Evolutionary conservation across 306 rosid genomes (phyloP).

Genomic region (Rosa lucieae): DNA sequence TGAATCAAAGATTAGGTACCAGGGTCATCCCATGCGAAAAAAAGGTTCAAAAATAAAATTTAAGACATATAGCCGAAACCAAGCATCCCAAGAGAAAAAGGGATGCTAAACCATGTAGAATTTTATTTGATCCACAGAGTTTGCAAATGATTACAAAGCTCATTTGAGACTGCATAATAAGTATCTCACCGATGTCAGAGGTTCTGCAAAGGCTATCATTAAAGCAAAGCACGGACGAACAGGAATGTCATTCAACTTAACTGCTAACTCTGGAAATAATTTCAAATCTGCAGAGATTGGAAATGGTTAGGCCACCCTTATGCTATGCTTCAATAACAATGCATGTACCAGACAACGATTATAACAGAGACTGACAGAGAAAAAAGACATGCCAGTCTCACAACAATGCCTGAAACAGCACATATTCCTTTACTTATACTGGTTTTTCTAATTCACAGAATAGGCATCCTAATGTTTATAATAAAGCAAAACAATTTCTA

Average conservation of each 20-base stretch:
- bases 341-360: background rate
- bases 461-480: background rate
- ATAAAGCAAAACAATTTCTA: background rate
- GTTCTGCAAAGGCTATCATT: constrained; percentile 85
- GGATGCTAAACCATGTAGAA: constrained; percentile 16
- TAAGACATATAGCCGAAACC: constrained; percentile 18
- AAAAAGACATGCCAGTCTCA: background rate
- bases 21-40: constrained; percentile 22
- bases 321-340: constrained; percentile 2
- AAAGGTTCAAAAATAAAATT: background rate
- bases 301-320: constrained; percentile 22
- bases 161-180: constrained; percentile 21
- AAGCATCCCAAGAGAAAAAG: constrained; percentile 14
- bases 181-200: constrained; percentile 68
- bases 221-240: constrained; percentile 72
- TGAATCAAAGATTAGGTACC: constrained; percentile 39
- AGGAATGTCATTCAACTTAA: constrained; percentile 62
- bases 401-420: background rate
- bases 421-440: background rate
- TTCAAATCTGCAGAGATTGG: constrained; percentile 51
- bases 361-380: background rate
- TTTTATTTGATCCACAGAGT: constrained; percentile 18
- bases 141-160: constrained; percentile 13
- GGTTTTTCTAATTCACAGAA: background rate
- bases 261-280: constrained; percentile 64